These are phyloP conservation scores for Penicillium lagena DNA, from an alignment of 495 filamentous ascomycete genomes.

Conservation along the genomic window DNA sequence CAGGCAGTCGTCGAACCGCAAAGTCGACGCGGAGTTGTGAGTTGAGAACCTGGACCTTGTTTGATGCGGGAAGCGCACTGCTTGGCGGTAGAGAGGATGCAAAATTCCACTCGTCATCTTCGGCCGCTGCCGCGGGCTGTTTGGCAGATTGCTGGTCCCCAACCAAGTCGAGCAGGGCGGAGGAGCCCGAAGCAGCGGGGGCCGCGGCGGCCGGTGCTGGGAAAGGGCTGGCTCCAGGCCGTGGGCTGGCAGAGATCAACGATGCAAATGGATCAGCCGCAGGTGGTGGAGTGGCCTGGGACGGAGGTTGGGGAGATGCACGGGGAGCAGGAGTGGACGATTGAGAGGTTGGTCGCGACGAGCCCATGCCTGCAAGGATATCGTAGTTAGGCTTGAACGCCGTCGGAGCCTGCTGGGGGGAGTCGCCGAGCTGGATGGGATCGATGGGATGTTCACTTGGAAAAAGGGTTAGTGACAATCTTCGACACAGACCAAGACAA, in stretches of 20 bases:
- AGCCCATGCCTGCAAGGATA: slow-evolving; percentile 48
- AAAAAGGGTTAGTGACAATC: slow-evolving; percentile 6
- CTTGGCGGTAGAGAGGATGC: slow-evolving; percentile 74
- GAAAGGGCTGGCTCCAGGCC: slow-evolving; percentile 29
- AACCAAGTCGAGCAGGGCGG: slow-evolving; percentile 40
- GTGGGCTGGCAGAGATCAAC: slow-evolving; percentile 52
- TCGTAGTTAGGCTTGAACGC: slow-evolving; percentile 52
- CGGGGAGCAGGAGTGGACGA: slow-evolving; percentile 40
- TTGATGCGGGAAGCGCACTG: slow-evolving; percentile 42
- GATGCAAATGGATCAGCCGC: slow-evolving; percentile 62
- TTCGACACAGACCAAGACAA: slow-evolving; percentile 36
- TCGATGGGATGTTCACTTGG: slow-evolving; percentile 16
- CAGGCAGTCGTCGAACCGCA: slow-evolving; percentile 32
- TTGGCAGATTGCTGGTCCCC: slow-evolving; percentile 16
- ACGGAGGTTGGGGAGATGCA: slow-evolving; percentile 24
- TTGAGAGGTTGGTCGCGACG: slow-evolving; percentile 40
- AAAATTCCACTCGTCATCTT: slow-evolving; percentile 88
- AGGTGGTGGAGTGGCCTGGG: slow-evolving; percentile 33
- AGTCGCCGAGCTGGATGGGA: slow-evolving; percentile 18
- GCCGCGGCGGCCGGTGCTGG: slow-evolving; percentile 12
- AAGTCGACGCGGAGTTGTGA: slow-evolving; percentile 50
- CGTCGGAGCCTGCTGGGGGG: slow-evolving; percentile 24
- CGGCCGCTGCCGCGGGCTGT: slow-evolving; percentile 16
- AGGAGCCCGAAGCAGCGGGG: slow-evolving; percentile 20
- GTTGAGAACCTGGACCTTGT: slow-evolving; percentile 56